Conservation (phyloP, 768 basidiomycete genomes). For the Lepiota venenata region DNA sequence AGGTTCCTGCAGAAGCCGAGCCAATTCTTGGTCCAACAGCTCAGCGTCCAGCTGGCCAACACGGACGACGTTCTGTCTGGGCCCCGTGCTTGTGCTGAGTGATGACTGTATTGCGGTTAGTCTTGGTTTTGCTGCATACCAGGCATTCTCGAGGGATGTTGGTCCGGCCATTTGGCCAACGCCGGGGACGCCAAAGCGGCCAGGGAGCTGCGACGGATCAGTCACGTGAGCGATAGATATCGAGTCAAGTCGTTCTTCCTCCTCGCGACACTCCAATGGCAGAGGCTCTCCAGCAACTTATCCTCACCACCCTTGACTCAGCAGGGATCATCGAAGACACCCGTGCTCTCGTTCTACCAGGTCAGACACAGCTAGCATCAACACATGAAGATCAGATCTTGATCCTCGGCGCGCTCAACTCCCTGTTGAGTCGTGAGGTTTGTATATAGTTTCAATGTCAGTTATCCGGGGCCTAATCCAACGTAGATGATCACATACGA, state of each 20-base stretch:
- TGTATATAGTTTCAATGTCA: slow-evolving; percentile 18
- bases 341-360: slow-evolving; percentile 63
- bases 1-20: slow-evolving; percentile 80
- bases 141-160: slow-evolving; percentile 55
- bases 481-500: slow-evolving; percentile 80
- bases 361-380: slow-evolving; percentile 49
- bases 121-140: slow-evolving; percentile 55
- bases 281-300: slow-evolving; percentile 74
- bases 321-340: slow-evolving; percentile 62
- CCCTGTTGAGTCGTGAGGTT: slow-evolving; percentile 82
- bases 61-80: slow-evolving; percentile 54
- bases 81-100: slow-evolving; percentile 26
- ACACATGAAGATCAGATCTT: slow-evolving; percentile 77
- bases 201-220: slow-evolving; percentile 11
- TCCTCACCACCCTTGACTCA: slow-evolving; percentile 69
- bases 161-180: slow-evolving; percentile 17
- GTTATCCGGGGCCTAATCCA: slow-evolving; percentile 4
- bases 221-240: slow-evolving; percentile 19
- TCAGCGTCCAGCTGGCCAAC: slow-evolving; percentile 93
- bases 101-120: slow-evolving; percentile 45
- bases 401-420: slow-evolving; percentile 90
- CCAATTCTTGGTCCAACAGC: slow-evolving; percentile 85
- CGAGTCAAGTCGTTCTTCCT: slow-evolving; percentile 18
- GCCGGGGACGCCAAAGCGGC: slow-evolving; percentile 3
- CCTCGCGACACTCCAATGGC: slow-evolving; percentile 43